Evolutionary conservation across 176 grass and related monocot species (phyloP), one percentile per base, ranked within the genome.

Genomic region (Avena sativa): DNA sequence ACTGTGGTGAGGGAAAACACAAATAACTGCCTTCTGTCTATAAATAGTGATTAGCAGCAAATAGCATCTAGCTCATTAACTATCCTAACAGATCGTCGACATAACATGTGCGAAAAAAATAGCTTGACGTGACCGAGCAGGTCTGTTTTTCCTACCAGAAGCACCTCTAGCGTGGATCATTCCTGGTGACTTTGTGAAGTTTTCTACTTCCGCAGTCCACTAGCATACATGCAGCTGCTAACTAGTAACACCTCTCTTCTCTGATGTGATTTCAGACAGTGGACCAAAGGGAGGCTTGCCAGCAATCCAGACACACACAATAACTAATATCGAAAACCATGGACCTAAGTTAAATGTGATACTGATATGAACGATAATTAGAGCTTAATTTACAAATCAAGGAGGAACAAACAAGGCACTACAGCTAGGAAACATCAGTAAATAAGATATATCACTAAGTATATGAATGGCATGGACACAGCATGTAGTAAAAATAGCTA

Each of bases 21-120:
- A 34, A 21, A 55, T 55, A 55, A 40, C 49, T 56, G 11, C 26
- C 26, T 46, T n/a, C 61, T 26, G 8, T 38, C 32, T 8, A 85
- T 75, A 85, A 84, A 89, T 17, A 89, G 69, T 6, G 48, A 32
- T 28, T 38, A 78, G 71, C 4, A 72, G 58, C 47, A 64, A 71
- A 55, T 13, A 70, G 49, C 10, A 87, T 57, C 17, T 20, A 20
- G 55, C 16, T 57, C 6, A 57, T 6, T 57, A 57, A 8, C 6
- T 57, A 57, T 57, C 17, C 55, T 57, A 20, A 20, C 17, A 5
- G 52, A 1, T 1, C 17, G 6, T 57, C 55, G 5, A 20, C 55
- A 57, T 57, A 57, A 57, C 15, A 57, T 19, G 53, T 57, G 53
- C 5, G 53, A 16, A 16, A 56, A 19, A 57, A 57, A 43, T 26